Conservation (phyloP, 2,329 filamentous ascomycete species). For the Elsinoe perseae region DNA sequence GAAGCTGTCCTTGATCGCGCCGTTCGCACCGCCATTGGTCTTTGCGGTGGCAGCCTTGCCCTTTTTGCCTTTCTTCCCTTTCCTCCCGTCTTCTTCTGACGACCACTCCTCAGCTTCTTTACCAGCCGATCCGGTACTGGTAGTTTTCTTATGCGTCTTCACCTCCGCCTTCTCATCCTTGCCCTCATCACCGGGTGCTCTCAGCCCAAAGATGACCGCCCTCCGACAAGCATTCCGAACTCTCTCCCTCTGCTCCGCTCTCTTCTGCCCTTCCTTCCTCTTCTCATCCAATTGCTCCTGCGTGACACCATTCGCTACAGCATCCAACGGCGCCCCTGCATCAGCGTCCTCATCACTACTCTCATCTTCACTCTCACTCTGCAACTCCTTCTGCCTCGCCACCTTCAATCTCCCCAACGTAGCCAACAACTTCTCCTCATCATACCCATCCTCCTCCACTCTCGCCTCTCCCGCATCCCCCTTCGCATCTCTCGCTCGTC, state of each 20-base stretch:
- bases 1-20: neutral
- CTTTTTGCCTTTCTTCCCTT: slow-evolving; percentile 22
- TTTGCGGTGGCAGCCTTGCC: slow-evolving; percentile 19
- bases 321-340: slow-evolving; percentile 42
- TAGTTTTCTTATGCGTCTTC: slow-evolving; percentile 7
- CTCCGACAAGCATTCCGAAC: slow-evolving; percentile 56
- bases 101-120: slow-evolving; percentile 1
- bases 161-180: slow-evolving; percentile 20
- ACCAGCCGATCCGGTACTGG: neutral
- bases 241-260: slow-evolving; percentile 48
- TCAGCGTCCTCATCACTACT: slow-evolving; percentile 33
- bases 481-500: neutral
- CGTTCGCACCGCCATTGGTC: neutral
- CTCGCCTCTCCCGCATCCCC: neutral
- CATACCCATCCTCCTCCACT: slow-evolving; percentile 13
- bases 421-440: slow-evolving; percentile 2
- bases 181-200: slow-evolving; percentile 21
- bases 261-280: slow-evolving; percentile 42
- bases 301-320: slow-evolving; percentile 47
- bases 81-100: slow-evolving; percentile 13
- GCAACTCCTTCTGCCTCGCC: neutral
- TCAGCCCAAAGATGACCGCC: slow-evolving; percentile 50
- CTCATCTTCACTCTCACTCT: slow-evolving; percentile 13
- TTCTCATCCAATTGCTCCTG: slow-evolving; percentile 43
- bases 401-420: slow-evolving; percentile 2